Evolutionary conservation across 306 rosid genomes (phyloP).

Genomic region (Prunus mume): DNA sequence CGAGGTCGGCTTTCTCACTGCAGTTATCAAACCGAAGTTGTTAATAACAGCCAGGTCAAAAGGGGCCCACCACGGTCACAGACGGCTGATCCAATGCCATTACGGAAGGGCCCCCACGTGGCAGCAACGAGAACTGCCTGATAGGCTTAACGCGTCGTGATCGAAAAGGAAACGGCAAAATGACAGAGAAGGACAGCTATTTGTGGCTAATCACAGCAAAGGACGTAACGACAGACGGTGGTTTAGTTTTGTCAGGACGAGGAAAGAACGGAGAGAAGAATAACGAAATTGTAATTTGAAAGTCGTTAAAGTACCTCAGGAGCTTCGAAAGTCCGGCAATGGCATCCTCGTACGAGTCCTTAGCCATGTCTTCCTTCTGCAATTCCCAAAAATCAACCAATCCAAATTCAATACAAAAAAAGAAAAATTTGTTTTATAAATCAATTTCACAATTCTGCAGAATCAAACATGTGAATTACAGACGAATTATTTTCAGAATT

Average conservation of each 20-base stretch:
- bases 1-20: conserved; percentile 63
- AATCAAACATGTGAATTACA: not conserved
- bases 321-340: conserved; percentile 69
- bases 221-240: not conserved
- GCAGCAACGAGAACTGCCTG: not conserved
- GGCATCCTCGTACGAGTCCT: conserved; percentile 69
- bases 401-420: not conserved
- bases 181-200: conserved; percentile 23
- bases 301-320: conserved; percentile 46
- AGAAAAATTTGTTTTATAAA: too few relatives aligned
- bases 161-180: not conserved
- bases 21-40: not conserved
- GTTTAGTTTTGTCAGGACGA: not conserved
- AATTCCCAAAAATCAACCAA: conserved; percentile 2
- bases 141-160: not conserved
- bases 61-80: conserved; percentile 10
- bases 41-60: not conserved
- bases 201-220: conserved; percentile 1
- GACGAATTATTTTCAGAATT: not conserved
- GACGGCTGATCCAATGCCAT: conserved; percentile 4
- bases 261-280: not conserved
- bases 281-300: not conserved
- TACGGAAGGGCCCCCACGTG: conserved; percentile 14
- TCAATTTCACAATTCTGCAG: not conserved
- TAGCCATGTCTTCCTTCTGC: conserved; percentile 76